phyloP scores from a whole-genome alignment of 2,329 filamentous ascomycete species.

The Parasarocladium wereldwijsianum region DNA sequence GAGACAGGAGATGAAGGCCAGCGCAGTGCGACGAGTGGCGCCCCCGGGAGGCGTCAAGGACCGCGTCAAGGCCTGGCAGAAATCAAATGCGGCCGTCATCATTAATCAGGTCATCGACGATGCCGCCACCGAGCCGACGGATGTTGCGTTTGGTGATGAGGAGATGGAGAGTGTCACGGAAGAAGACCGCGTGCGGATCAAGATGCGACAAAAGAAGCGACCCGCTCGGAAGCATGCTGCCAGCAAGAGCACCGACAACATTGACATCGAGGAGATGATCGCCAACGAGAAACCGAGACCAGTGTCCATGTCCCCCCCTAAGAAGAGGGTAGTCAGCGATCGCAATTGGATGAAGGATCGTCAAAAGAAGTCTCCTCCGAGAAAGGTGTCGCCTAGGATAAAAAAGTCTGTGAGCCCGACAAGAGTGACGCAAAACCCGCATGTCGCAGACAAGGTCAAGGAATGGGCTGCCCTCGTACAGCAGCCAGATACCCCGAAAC shows the following conservation, averaged over 20 bases:
- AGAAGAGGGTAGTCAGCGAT: conserved; percentile 87
- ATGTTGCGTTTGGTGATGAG: conserved; percentile 45
- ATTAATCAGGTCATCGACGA: conserved; percentile 25
- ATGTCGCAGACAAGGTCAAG: conserved; percentile 43
- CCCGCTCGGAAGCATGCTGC: conserved; percentile 14
- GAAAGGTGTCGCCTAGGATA: conserved; percentile 22
- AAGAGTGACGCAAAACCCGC: conserved; percentile 36
- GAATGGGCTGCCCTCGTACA: conserved; percentile 46
- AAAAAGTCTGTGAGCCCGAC: conserved; percentile 13
- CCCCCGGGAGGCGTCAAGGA: conserved; percentile 57
- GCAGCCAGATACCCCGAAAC: conserved; percentile 23
- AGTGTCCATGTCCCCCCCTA: conserved; percentile 48
- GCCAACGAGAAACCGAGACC: conserved; percentile 11
- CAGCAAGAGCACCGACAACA: conserved; percentile 1
- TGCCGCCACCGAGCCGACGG: conserved; percentile 41
- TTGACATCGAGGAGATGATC: conserved; percentile 4
- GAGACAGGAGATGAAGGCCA: conserved; percentile 40
- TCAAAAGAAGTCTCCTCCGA: conserved; percentile 29
- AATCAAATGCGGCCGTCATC: conserved; percentile 55
- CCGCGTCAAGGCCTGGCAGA: conserved; percentile 76
- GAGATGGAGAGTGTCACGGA: conserved; percentile 44
- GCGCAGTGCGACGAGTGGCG: conserved; percentile 41
- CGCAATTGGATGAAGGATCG: conserved; percentile 66
- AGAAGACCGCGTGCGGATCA: conserved; percentile 43
- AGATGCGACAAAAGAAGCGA: conserved; percentile 31